These are phyloP conservation scores for Umbelopsis vinacea DNA, from an alignment of 192 early-diverging fungal species.

Conservation along the genomic window DNA sequence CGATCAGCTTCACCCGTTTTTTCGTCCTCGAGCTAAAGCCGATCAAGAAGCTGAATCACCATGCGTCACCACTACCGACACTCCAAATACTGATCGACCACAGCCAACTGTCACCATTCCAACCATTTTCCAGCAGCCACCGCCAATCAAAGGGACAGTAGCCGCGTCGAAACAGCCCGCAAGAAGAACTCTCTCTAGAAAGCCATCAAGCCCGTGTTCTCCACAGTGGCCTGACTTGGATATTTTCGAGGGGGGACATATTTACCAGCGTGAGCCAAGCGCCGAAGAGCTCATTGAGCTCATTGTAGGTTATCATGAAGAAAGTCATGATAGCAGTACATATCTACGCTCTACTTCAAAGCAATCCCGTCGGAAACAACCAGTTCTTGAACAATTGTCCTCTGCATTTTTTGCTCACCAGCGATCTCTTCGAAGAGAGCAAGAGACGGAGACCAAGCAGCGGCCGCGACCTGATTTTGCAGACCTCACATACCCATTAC, in stretches of 20 bases:
- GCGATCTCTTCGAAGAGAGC: background rate
- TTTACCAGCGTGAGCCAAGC: background rate
- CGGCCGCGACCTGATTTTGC: background rate
- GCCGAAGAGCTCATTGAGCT: background rate
- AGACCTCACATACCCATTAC: background rate
- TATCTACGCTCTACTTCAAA: no score
- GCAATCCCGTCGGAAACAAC: no score
- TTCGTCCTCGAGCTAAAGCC: background rate
- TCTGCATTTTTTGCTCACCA: background rate
- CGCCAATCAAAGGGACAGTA: background rate
- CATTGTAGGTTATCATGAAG: background rate
- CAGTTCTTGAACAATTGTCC: no score
- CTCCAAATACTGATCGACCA: background rate
- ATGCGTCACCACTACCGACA: background rate
- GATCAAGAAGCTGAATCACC: background rate
- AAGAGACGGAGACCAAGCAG: background rate
- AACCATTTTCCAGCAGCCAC: slow-evolving; percentile 4
- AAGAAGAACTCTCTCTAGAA: no score
- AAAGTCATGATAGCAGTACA: background rate
- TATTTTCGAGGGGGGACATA: background rate
- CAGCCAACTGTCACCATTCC: background rate
- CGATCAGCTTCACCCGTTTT: slow-evolving; percentile 11
- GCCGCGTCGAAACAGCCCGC: background rate
- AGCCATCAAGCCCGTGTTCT: background rate
- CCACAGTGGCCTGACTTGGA: slow-evolving; percentile 3